These are phyloP conservation scores for Suaeda aralocaspica DNA, from an alignment of 148 eudicot genomes.

Conservation along the genomic window DNA sequence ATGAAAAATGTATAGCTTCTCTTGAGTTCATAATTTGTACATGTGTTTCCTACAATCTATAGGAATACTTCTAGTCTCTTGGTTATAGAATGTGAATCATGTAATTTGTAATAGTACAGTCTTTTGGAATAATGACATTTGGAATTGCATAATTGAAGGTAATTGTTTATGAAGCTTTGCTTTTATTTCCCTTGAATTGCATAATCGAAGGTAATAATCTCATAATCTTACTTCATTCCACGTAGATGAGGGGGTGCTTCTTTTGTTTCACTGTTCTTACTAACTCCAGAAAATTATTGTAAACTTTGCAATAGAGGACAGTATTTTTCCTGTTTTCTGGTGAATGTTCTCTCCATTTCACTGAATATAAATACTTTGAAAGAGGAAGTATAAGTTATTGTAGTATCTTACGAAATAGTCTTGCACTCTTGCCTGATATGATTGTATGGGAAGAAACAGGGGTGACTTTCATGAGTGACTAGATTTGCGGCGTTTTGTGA, in stretches of 20 bases:
- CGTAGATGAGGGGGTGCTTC: no score
- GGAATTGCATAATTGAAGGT: no score
- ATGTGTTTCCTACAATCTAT: not conserved
- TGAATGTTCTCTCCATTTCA: not conserved
- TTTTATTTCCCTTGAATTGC: no score
- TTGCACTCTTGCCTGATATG: not conserved
- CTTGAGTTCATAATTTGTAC: not conserved
- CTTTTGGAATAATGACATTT: no score
- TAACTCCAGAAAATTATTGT: no score
- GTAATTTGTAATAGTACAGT: not conserved
- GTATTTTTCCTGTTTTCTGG: no score
- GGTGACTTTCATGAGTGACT: not conserved
- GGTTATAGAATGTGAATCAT: not conserved
- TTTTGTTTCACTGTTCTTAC: no score
- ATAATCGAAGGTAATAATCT: no score
- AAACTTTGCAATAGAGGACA: no score
- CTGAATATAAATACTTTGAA: not conserved
- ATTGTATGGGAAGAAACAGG: not conserved
- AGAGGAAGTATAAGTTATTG: not conserved
- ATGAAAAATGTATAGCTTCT: constrained; percentile 11
- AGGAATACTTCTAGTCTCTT: not conserved
- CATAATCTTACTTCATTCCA: no score
- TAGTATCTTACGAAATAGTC: not conserved
- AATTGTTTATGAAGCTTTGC: no score
- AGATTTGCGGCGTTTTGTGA: no score